Evolutionary conservation across 2,329 filamentous ascomycete genomes (phyloP).

Genomic region (Phaeomoniella chlamydospora): DNA sequence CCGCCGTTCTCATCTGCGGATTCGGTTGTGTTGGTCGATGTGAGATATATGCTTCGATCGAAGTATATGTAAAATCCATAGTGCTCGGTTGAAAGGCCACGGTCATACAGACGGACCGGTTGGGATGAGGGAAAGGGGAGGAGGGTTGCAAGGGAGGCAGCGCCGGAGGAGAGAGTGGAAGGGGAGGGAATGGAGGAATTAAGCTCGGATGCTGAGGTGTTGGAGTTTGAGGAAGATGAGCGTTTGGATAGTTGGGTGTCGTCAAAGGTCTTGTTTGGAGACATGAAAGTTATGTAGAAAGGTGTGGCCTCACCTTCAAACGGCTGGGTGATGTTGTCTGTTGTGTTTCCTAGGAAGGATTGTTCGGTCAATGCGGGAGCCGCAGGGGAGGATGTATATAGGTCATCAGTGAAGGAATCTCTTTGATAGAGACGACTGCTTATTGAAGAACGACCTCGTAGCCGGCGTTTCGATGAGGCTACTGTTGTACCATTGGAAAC

Average conservation of each 20-base stretch:
- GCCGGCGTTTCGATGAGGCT: conserved; percentile 12
- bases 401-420: conserved; percentile 17
- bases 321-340: conserved; percentile 53
- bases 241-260: conserved; percentile 14
- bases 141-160: conserved; percentile 55
- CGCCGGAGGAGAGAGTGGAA: conserved; percentile 50
- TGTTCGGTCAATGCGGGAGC: conserved; percentile 50
- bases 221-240: conserved; percentile 6
- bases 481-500: conserved; percentile 48
- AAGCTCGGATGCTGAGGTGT: conserved; percentile 26
- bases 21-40: conserved; percentile 11
- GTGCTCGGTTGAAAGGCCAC: conserved; percentile 65
- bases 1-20: conserved; percentile 35
- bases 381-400: conserved; percentile 29
- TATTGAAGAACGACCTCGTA: conserved; percentile 17
- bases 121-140: conserved; percentile 57
- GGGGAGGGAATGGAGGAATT: conserved; percentile 49
- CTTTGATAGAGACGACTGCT: conserved; percentile 14
- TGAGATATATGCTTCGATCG: conserved; percentile 70
- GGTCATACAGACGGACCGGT: conserved; percentile 73
- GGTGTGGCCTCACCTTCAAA: conserved; percentile 80
- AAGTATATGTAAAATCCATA: conserved; percentile 93
- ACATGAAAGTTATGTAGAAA: conserved; percentile 68
- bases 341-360: conserved; percentile 71
- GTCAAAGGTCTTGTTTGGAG: conserved; percentile 15